Conservation (phyloP, 2,329 filamentous ascomycete species). For the Endothia cerciana region DNA sequence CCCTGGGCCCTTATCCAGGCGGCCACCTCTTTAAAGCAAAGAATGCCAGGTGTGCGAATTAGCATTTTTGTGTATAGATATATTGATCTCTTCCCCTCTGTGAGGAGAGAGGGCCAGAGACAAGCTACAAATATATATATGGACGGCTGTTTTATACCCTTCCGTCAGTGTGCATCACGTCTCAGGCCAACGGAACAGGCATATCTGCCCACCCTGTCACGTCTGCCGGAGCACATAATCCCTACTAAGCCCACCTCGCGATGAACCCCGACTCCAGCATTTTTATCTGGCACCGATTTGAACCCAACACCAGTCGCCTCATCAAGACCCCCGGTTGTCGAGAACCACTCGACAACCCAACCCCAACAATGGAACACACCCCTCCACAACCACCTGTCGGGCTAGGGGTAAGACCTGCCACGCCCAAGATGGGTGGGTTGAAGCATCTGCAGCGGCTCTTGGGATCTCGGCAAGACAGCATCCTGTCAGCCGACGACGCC, state of each 20-base stretch:
- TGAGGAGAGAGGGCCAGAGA: no score
- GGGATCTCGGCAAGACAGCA: constrained; percentile 17
- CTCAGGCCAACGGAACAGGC: no score
- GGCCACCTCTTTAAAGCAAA: no score
- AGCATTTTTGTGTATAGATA: no score
- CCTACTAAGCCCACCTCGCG: background rate
- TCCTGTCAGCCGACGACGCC: constrained; percentile 19
- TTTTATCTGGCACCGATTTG: background rate
- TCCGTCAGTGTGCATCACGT: no score
- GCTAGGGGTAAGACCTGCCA: background rate
- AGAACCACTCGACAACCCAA: background rate
- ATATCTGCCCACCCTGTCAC: no score
- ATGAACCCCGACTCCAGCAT: background rate
- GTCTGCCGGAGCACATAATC: background rate
- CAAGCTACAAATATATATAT: no score
- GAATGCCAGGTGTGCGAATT: no score
- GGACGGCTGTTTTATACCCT: no score
- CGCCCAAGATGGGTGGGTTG: background rate
- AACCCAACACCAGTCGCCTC: background rate
- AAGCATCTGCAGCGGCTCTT: constrained; percentile 24
- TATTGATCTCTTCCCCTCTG: no score
- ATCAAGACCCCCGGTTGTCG: background rate
- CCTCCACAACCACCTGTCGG: background rate
- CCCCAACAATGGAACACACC: background rate
- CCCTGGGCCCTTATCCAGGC: no score